These are phyloP conservation scores for Astraeus odoratus DNA, from an alignment of 768 basidiomycete genomes.

Conservation along the genomic window DNA sequence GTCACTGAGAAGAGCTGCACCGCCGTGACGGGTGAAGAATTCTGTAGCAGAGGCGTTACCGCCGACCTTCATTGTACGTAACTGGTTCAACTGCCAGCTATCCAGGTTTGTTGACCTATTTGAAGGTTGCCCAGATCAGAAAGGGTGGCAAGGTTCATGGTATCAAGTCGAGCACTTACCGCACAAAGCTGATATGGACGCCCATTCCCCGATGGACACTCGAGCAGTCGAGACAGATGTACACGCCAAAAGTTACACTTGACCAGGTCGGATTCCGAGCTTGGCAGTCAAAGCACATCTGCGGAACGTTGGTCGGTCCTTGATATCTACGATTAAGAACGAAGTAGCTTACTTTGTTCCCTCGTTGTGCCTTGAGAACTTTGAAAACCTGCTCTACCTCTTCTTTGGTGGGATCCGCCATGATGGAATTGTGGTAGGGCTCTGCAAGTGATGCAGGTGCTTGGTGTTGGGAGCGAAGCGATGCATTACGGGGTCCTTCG, in stretches of 20 bases:
- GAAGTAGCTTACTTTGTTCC: constrained; percentile 55
- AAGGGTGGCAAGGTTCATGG: neutral
- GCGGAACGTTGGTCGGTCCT: neutral
- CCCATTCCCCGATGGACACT: constrained; percentile 94
- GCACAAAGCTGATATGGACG: constrained; percentile 95
- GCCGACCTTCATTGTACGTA: constrained; percentile 94
- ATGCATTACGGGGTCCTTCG: neutral
- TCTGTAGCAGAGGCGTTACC: constrained; percentile 84
- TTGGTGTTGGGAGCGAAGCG: neutral
- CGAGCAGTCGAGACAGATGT: constrained; percentile 97
- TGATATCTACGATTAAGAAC: neutral
- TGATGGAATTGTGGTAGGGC: constrained; percentile 15
- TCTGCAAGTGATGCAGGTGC: neutral
- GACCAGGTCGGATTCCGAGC: constrained; percentile 98
- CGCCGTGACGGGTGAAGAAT: constrained; percentile 88
- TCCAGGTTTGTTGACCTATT: constrained; percentile 93
- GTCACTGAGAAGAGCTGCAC: constrained; percentile 58
- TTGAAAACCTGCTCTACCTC: constrained; percentile 84
- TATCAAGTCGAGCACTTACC: constrained; percentile 42
- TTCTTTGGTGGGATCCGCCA: constrained; percentile 71
- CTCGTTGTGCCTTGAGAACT: constrained; percentile 70
- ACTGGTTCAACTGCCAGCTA: constrained; percentile 83
- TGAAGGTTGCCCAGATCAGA: constrained; percentile 10
- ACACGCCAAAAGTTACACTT: constrained; percentile 92
- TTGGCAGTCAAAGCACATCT: constrained; percentile 92